Conservation (phyloP, 169 alveolate genomes). For the Cyclospora cayetanensis region DNA sequence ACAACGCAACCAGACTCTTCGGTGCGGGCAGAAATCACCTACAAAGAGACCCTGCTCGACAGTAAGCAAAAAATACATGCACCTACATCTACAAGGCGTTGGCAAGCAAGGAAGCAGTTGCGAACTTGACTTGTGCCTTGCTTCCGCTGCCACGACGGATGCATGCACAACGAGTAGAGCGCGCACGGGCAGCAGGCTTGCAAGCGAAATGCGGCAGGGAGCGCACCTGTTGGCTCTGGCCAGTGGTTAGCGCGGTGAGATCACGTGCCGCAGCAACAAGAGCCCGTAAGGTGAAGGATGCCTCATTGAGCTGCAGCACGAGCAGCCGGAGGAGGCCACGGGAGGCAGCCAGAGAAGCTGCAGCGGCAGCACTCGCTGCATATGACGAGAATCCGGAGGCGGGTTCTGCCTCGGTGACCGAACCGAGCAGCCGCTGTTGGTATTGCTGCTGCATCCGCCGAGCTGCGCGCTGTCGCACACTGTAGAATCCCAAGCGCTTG, state of each 20-base stretch:
- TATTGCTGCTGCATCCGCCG: background rate
- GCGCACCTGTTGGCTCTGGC: background rate
- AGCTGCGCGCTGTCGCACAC: background rate
- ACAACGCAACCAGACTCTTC: too few species aligned
- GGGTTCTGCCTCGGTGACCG: background rate
- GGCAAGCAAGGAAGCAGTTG: too few species aligned
- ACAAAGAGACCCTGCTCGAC: too few species aligned
- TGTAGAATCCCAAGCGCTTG: background rate
- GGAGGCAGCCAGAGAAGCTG: conserved; percentile 14
- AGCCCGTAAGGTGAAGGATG: background rate
- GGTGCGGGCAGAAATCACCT: too few species aligned
- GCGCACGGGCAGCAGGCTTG: background rate
- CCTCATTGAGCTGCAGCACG: background rate
- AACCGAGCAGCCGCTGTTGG: background rate
- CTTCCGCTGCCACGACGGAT: background rate
- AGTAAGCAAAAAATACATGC: too few species aligned
- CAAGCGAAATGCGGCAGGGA: background rate
- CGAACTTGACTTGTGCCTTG: background rate
- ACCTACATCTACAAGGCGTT: too few species aligned
- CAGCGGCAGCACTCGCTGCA: conserved; percentile 21
- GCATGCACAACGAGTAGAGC: background rate
- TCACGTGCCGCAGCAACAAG: conserved; percentile 9
- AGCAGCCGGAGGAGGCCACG: conserved; percentile 34
- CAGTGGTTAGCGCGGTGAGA: background rate
- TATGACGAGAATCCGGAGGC: background rate